phyloP scores from a whole-genome alignment of 306 rosid species.

The Castanea sativa region DNA sequence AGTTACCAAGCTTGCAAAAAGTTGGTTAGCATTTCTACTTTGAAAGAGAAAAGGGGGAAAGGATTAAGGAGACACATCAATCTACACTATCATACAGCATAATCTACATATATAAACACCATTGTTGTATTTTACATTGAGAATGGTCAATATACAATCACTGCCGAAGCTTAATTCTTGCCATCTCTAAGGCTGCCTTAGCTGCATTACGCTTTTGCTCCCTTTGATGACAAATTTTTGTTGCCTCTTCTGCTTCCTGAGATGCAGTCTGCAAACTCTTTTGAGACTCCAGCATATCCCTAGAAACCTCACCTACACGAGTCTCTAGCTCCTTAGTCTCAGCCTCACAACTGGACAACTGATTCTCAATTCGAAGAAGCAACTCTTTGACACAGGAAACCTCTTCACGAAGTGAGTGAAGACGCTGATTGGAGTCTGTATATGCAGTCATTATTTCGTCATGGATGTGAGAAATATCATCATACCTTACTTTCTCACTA shows the following conservation, averaged over 20 bases:
- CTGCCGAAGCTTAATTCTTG: constrained; percentile 11
- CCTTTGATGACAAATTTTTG: neutral
- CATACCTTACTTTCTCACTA: constrained; percentile 2
- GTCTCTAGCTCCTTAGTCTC: constrained; percentile 18
- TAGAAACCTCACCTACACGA: neutral
- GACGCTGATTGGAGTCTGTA: constrained; percentile 1
- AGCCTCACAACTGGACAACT: constrained; percentile 10
- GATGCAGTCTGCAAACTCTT: neutral
- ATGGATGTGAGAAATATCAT: neutral
- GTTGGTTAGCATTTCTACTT: too few relatives aligned
- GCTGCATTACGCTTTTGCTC: constrained; percentile 12
- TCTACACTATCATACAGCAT: neutral
- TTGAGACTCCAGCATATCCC: constrained; percentile 1
- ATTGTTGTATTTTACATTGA: neutral
- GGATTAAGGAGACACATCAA: too few relatives aligned
- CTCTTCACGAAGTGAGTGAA: constrained; percentile 8
- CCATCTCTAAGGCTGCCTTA: constrained; percentile 18
- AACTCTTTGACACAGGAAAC: neutral
- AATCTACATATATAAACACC: neutral
- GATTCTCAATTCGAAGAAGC: constrained; percentile 12
- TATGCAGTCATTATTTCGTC: neutral
- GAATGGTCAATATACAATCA: neutral
- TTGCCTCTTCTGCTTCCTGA: constrained; percentile 13
- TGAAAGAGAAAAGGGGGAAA: too few relatives aligned
- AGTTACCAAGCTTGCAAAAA: too few relatives aligned